phyloP scores from a whole-genome alignment of 1,284 basidiomycete species.

The Volvariella surrecta region DNA sequence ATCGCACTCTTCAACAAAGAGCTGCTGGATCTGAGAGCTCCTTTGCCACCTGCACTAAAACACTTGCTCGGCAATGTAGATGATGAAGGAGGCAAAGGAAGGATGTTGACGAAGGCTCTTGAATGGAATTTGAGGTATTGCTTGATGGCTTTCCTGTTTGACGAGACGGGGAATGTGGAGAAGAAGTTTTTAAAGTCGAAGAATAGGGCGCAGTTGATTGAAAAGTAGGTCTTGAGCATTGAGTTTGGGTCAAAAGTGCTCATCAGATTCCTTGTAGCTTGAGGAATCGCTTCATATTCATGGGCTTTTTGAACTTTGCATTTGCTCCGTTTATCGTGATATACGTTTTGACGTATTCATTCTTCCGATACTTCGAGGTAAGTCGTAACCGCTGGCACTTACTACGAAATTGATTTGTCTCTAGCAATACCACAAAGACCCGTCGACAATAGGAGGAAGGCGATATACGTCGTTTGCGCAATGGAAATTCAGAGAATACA shows the following conservation, averaged over 20 bases:
- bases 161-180: constrained; percentile 77
- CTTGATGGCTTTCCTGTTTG: constrained; percentile 91
- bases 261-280: constrained; percentile 40
- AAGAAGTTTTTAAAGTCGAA: constrained; percentile 86
- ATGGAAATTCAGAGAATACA: constrained; percentile 99
- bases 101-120: constrained; percentile 78
- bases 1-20: constrained; percentile 98
- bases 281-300: constrained; percentile 83
- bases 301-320: constrained; percentile 91
- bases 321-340: constrained; percentile 96
- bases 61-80: constrained; percentile 28
- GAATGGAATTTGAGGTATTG: constrained; percentile 98
- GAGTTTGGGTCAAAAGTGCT: constrained; percentile 3
- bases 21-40: constrained; percentile 80
- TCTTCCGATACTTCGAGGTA: constrained; percentile 99
- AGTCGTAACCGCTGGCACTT: constrained; percentile 14
- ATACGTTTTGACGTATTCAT: constrained; percentile 96
- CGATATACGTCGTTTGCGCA: constrained; percentile 92
- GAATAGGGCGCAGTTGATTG: constrained; percentile 70
- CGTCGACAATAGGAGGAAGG: constrained; percentile 86
- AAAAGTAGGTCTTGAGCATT: constrained; percentile 56
- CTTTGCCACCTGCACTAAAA: constrained; percentile 54
- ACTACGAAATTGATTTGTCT: constrained; percentile 3
- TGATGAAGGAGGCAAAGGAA: constrained; percentile 55
- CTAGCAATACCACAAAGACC: constrained; percentile 98